phyloP scores from a whole-genome alignment of 169 alveolate species.

The Babesia ovata region DNA sequence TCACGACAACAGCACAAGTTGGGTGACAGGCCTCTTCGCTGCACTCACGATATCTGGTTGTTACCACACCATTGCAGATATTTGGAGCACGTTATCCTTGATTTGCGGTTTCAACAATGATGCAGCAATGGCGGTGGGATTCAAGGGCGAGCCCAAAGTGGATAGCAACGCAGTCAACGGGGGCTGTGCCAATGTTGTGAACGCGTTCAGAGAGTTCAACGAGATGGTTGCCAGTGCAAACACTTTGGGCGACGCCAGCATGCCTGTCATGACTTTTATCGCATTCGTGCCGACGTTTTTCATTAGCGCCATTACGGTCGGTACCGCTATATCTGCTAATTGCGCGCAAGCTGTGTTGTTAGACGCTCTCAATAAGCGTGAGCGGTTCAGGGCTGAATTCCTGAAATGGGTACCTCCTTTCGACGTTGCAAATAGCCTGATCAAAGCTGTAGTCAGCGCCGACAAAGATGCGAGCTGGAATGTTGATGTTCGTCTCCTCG shows the following conservation, averaged over 20 bases:
- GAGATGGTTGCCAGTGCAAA: neutral
- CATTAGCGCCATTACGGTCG: neutral
- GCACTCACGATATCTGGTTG: constrained; percentile 19
- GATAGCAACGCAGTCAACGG: neutral
- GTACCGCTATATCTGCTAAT: neutral
- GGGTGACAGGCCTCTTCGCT: constrained; percentile 2
- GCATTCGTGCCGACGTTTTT: constrained; percentile 12
- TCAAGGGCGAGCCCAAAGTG: neutral
- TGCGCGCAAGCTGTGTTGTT: neutral
- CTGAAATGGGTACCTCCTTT: constrained; percentile 20
- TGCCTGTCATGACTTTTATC: constrained; percentile 11
- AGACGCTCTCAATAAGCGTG: neutral
- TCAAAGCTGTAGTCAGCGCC: neutral
- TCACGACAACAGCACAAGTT: neutral
- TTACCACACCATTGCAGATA: neutral
- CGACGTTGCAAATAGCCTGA: constrained; percentile 8
- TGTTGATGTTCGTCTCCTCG: neutral
- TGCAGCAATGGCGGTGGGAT: neutral
- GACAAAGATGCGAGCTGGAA: constrained; percentile 6
- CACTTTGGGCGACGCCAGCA: constrained; percentile 11
- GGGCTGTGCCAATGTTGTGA: neutral
- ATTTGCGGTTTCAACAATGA: neutral
- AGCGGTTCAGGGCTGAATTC: neutral
- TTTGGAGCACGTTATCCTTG: neutral
- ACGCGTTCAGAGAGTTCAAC: constrained; percentile 2